phyloP scores from a whole-genome alignment of 2,329 filamentous ascomycete species.

The Fonsecaea nubica region DNA sequence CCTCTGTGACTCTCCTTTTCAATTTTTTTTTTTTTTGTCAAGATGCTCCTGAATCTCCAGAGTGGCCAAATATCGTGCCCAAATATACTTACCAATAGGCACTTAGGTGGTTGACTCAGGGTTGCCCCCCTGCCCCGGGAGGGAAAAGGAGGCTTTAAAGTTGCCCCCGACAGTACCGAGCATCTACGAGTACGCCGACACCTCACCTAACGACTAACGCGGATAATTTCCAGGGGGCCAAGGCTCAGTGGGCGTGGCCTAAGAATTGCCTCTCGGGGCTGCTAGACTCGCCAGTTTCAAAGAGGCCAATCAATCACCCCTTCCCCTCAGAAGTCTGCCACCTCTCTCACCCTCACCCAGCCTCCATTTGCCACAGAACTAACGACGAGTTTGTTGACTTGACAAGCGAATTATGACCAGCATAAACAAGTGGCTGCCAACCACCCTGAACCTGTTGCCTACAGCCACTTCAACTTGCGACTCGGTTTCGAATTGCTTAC shows the following conservation, averaged over 20 bases:
- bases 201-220: not conserved
- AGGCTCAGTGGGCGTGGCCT: not conserved
- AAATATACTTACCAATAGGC: slow-evolving; percentile 22
- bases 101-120: not conserved
- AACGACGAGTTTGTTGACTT: slow-evolving; percentile 18
- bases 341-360: slow-evolving; percentile 1
- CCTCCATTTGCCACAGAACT: slow-evolving; percentile 7
- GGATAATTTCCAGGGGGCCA: slow-evolving; percentile 3
- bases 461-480: slow-evolving; percentile 7
- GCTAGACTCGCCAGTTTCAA: not conserved
- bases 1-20: slow-evolving; percentile 10
- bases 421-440: slow-evolving; percentile 10
- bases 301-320: not conserved
- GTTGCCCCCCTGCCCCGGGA: not conserved
- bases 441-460: not conserved
- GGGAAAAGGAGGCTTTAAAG: not conserved
- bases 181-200: not conserved
- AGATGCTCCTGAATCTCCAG: not conserved
- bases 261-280: not conserved
- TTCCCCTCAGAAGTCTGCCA: not conserved
- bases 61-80: slow-evolving; percentile 14
- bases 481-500: not conserved
- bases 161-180: not conserved
- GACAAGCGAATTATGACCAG: slow-evolving; percentile 6
- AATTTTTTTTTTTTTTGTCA: slow-evolving; percentile 2